Evolutionary conservation across 1,284 basidiomycete species (phyloP).

Genomic region (Heterobasidion irregulare): DNA sequence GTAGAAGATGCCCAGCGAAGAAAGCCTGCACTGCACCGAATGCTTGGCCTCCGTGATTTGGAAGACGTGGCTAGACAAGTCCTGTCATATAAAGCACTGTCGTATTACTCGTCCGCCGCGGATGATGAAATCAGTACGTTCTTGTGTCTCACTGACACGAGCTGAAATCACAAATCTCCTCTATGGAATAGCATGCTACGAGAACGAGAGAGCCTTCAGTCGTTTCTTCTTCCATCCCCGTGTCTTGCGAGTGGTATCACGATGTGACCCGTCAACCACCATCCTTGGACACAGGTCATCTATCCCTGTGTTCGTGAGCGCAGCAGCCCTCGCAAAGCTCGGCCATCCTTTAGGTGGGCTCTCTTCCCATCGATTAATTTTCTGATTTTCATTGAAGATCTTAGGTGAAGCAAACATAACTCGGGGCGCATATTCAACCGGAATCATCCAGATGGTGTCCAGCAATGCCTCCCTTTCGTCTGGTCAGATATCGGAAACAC

Average conservation of each 20-base stretch:
- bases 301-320: conserved; percentile 80
- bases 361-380: background rate
- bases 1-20: conserved; percentile 53
- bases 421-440: conserved; percentile 57
- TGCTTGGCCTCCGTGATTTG: conserved; percentile 73
- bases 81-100: conserved; percentile 64
- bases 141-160: background rate
- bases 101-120: conserved; percentile 78
- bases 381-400: background rate
- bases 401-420: conserved; percentile 81
- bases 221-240: conserved; percentile 80
- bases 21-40: conserved; percentile 56
- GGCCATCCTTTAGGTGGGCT: conserved; percentile 71
- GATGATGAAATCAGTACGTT: conserved; percentile 75
- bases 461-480: conserved; percentile 79
- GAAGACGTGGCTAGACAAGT: conserved; percentile 62
- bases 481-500: conserved; percentile 57
- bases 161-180: background rate
- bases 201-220: conserved; percentile 70
- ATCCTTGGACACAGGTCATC: conserved; percentile 71
- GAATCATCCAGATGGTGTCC: conserved; percentile 86
- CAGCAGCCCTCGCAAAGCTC: conserved; percentile 83
- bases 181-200: conserved; percentile 36
- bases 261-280: conserved; percentile 67
- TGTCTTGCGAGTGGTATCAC: conserved; percentile 63